A percentile compares a stretch with the other conserved stretches of the same genome.
phyloP scores from a whole-genome alignment of 2,329 filamentous ascomycete species.

The Paracorniculantispora psalliotae region DNA sequence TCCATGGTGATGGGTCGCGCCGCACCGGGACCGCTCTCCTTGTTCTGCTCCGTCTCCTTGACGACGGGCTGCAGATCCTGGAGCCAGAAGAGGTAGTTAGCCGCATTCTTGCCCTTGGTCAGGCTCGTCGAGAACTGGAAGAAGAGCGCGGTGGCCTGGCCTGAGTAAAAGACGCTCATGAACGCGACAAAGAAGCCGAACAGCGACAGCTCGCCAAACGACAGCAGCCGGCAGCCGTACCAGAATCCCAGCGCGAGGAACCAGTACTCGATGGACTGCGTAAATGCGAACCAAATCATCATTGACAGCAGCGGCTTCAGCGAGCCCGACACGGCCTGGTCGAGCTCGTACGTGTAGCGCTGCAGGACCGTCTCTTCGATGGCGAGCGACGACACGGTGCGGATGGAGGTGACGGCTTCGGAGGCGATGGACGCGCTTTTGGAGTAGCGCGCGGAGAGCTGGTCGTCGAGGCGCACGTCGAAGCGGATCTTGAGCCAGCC shows the following conservation, averaged over 20 bases:
- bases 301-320: conserved; percentile 27
- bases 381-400: conserved; percentile 37
- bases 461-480: conserved; percentile 33
- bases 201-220: conserved; percentile 44
- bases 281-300: conserved; percentile 34
- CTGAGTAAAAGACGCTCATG: conserved; percentile 44
- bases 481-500: conserved; percentile 41
- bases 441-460: conserved; percentile 31
- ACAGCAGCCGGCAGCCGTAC: conserved; percentile 35
- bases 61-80: conserved; percentile 36
- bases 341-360: conserved; percentile 30
- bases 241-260: conserved; percentile 39
- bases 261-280: conserved; percentile 33
- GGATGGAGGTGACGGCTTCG: conserved; percentile 41
- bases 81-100: conserved; percentile 48
- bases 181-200: conserved; percentile 48
- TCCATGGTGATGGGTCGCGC: conserved; percentile 42
- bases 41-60: conserved; percentile 37
- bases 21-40: conserved; percentile 29
- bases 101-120: conserved; percentile 44
- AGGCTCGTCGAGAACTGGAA: conserved; percentile 48
- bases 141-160: conserved; percentile 35
- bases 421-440: conserved; percentile 39
- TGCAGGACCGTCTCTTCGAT: conserved; percentile 30
- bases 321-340: conserved; percentile 19